Evolutionary conservation across 208 protist species (phyloP).

Genomic region (Naegleria gruberi): DNA sequence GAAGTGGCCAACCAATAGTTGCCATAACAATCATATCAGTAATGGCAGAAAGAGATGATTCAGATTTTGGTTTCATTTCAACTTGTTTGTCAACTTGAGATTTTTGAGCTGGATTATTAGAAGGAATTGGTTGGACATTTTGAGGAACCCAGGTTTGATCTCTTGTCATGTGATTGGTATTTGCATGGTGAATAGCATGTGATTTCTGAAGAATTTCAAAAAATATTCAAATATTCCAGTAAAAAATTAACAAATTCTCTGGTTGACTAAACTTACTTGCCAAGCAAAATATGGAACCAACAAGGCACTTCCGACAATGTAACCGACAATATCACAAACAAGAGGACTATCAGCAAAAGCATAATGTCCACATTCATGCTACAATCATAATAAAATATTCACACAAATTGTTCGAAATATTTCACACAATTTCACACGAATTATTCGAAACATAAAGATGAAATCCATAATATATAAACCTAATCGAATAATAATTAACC

Average conservation of each 20-base stretch:
- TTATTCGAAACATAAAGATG: too few relatives aligned
- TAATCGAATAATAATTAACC: too few relatives aligned
- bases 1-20: neutral
- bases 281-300: slow-evolving; percentile 18
- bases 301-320: neutral
- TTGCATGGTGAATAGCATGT: neutral
- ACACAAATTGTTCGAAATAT: too few relatives aligned
- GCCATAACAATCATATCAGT: neutral
- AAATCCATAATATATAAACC: too few relatives aligned
- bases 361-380: slow-evolving; percentile 19
- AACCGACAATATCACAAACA: neutral
- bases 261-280: neutral
- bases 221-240: too few relatives aligned
- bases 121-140: neutral
- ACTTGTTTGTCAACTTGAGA: too few relatives aligned
- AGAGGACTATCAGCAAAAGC: neutral
- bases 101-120: too few relatives aligned
- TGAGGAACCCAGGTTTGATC: neutral
- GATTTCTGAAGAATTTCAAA: neutral
- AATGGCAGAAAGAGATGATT: neutral
- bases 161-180: neutral
- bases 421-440: too few relatives aligned
- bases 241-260: too few relatives aligned
- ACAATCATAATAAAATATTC: too few relatives aligned
- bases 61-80: neutral